Evolutionary conservation across 78 protist species (phyloP).

Genomic region (Emiliania huxleyi): DNA sequence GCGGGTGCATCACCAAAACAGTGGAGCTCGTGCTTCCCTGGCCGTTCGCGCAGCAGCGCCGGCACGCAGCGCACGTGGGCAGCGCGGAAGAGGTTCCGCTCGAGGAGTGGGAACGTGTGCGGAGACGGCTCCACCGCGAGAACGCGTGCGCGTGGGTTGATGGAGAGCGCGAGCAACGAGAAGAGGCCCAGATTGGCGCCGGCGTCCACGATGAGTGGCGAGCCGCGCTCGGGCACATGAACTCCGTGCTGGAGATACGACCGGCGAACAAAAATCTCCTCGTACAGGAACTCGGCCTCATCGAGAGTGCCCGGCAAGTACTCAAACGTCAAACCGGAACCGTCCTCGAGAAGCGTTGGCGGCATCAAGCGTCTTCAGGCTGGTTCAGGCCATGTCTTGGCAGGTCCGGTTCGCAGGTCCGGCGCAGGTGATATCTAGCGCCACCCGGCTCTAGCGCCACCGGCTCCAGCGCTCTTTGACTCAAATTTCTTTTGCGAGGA

Average conservation of each 20-base stretch:
- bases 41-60: not conserved
- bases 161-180: not conserved
- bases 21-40: not conserved
- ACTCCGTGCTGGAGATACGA: not conserved
- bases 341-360: too few species aligned
- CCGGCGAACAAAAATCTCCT: not conserved
- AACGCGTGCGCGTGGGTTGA: not conserved
- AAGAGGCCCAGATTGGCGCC: slow-evolving; percentile 24
- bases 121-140: not conserved
- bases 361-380: too few species aligned
- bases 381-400: too few species aligned
- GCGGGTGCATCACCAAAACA: not conserved
- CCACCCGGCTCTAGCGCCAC: too few species aligned
- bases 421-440: too few species aligned
- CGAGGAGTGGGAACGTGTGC: not conserved
- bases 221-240: not conserved
- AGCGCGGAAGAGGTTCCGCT: not conserved
- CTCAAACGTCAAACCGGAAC: too few species aligned
- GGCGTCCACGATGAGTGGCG: not conserved
- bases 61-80: not conserved
- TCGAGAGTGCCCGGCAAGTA: too few species aligned
- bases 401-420: too few species aligned
- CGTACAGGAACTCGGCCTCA: not conserved
- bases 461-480: too few species aligned
- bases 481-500: too few species aligned